Evolutionary conservation across 176 grass and related monocot species (phyloP), one percentile per base, ranked within the genome.

Genomic region (Hsuehochloa calcarea): DNA sequence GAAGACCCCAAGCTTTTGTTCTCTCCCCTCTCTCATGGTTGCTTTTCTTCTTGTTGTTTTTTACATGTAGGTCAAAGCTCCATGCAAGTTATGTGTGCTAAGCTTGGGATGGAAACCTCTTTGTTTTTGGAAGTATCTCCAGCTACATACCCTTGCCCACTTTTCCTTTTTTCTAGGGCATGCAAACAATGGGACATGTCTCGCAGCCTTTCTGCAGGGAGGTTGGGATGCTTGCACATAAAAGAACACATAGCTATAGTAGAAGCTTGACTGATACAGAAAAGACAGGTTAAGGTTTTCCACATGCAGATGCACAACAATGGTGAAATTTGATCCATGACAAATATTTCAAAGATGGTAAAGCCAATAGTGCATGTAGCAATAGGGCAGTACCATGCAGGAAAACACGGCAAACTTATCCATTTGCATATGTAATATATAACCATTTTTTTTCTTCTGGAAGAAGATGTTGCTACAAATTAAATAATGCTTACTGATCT

Each of bases 111-210:
- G 50, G n/a, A 68, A 50, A 22, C 49, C 40, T 29, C 61, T 80
- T 49, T 50, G 70, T 23, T 85, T 81, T 75, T 81, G 29, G 77
- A 82, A 77, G 71, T 39, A 45, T 51, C 72, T 67, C 72, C 65
- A 20, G 27, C 68, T 56, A 80, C 82, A 80, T 29, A 4, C 19
- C 56, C 8, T 14, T 54, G 60, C 31, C 0, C 58, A 3, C 7
- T 82, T 82, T 80, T 47, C 26, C 23, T 69, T 74, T 86, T 85
- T 85, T 85, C 51, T 44, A 74, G 70, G 77, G 70, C 71, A 89
- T 52, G 83, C 77, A 77, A 68, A 75, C 83, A 86, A 64, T 9
- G 41, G 80, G 59, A 56, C 79, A 70, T 54, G 70, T 51, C 73
- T 27, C 56, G 9, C 77, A 70, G 64, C 78, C 43, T 89, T 85